Evolutionary conservation across 106 monocot species (phyloP).

Genomic region (Cymbidium sinense): DNA sequence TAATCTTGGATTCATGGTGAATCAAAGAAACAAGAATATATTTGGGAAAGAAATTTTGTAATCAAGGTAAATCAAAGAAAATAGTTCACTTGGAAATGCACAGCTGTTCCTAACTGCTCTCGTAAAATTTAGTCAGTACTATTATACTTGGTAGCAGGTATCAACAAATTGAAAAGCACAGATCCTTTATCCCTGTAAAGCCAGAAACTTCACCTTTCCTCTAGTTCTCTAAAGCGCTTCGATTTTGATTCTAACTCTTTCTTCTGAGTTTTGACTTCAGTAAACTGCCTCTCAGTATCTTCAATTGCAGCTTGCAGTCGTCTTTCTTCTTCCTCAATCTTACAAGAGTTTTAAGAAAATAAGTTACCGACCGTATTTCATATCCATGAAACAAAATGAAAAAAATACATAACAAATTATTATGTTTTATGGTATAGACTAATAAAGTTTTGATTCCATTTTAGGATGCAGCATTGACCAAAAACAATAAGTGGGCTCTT

Average conservation of each 20-base stretch:
- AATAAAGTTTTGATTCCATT: not conserved
- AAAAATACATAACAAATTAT: not conserved
- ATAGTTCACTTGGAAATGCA: not conserved
- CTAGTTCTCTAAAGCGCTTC: conserved; percentile 59
- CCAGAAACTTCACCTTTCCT: conserved; percentile 47
- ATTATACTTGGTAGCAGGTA: not conserved
- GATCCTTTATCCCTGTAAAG: not conserved
- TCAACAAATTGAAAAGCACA: not conserved
- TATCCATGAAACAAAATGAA: not conserved
- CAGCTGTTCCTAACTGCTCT: not conserved
- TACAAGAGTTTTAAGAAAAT: conserved; percentile 3
- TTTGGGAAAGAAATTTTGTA: not conserved
- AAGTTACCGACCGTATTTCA: not conserved
- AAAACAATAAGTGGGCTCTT: not conserved
- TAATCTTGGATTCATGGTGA: not conserved
- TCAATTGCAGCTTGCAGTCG: conserved; percentile 64
- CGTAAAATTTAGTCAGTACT: not conserved
- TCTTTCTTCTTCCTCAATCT: conserved; percentile 89
- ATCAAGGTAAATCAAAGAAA: not conserved
- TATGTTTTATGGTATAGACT: not conserved
- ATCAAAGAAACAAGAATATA: not conserved
- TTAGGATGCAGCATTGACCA: not conserved
- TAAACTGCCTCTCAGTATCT: conserved; percentile 67
- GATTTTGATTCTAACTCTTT: conserved; percentile 71
- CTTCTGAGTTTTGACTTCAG: conserved; percentile 58